Conservation (phyloP, 805 yeast species). For the Henningerozyma blattae region DNA sequence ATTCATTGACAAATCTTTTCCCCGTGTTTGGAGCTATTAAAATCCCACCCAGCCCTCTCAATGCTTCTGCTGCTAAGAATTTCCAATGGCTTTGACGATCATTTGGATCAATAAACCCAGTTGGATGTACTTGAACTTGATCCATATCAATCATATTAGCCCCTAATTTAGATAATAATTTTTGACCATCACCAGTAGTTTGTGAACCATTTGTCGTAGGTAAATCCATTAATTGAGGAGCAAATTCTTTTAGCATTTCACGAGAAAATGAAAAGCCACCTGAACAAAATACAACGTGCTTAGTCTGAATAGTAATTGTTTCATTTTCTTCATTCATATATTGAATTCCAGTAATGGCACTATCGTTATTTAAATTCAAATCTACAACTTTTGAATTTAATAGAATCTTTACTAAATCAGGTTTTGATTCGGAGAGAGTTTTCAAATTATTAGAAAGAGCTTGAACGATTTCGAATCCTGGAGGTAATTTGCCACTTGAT, state of each 20-base stretch:
- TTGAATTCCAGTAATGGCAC: constrained; percentile 31
- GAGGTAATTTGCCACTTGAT: constrained; percentile 47
- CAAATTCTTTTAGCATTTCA: constrained; percentile 29
- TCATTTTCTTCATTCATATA: constrained; percentile 24
- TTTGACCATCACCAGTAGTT: constrained; percentile 50
- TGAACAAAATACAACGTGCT: constrained; percentile 38
- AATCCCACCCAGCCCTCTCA: constrained; percentile 50
- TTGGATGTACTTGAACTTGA: constrained; percentile 50
- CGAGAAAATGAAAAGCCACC: constrained; percentile 42
- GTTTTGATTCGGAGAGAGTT: constrained; percentile 17
- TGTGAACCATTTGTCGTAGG: constrained; percentile 48
- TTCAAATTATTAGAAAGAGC: constrained; percentile 30
- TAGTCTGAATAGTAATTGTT: constrained; percentile 16
- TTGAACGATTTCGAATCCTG: constrained; percentile 46
- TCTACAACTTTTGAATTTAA: constrained; percentile 30
- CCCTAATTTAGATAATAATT: constrained; percentile 33
- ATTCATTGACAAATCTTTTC: constrained; percentile 41
- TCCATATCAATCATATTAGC: constrained; percentile 46
- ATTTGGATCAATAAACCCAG: constrained; percentile 41
- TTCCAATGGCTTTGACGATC: constrained; percentile 34
- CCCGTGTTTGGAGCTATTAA: constrained; percentile 34
- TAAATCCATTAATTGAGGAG: constrained; percentile 33
- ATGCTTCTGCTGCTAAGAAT: constrained; percentile 47
- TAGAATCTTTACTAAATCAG: constrained; percentile 25
- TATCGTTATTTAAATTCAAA: constrained; percentile 17